A percentile compares a stretch with the other conserved stretches of the same genome.
Evolutionary conservation across 257 asterid species (phyloP).

Genomic region (Ocimum tenuiflorum): DNA sequence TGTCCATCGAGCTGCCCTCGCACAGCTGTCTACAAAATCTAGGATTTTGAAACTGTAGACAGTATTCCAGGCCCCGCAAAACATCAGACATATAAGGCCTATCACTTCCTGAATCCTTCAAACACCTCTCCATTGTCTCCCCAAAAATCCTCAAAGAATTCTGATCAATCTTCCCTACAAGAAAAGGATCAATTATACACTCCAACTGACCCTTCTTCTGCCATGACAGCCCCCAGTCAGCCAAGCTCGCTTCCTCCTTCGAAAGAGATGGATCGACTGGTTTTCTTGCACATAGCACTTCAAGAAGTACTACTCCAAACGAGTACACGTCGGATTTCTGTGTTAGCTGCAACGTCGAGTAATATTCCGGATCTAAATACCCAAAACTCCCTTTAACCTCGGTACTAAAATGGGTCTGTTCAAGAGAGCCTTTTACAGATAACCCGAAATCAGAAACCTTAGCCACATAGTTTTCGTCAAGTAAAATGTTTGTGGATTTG

Average conservation of each 20-base stretch:
- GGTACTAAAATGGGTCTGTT: constrained; percentile 46
- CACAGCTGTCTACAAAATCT: background rate
- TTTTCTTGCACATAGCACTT: constrained; percentile 45
- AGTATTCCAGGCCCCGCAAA: constrained; percentile 43
- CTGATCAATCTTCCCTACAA: constrained; percentile 31
- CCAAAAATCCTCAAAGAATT: constrained; percentile 29
- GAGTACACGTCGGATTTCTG: constrained; percentile 56
- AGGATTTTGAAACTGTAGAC: background rate
- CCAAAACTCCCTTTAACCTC: constrained; percentile 61
- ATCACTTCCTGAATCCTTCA: constrained; percentile 38
- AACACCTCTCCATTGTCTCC: constrained; percentile 46
- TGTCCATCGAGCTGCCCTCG: background rate
- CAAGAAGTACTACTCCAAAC: constrained; percentile 48
- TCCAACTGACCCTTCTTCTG: constrained; percentile 36
- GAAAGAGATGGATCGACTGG: constrained; percentile 34
- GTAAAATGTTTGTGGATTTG: constrained; percentile 50
- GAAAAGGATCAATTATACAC: constrained; percentile 28
- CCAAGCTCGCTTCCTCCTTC: constrained; percentile 36
- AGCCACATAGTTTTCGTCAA: constrained; percentile 37
- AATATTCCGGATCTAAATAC: constrained; percentile 51
- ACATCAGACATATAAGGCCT: constrained; percentile 51
- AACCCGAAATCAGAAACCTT: constrained; percentile 55
- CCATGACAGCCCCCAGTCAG: constrained; percentile 48
- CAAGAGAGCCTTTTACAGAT: constrained; percentile 40
- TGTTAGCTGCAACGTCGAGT: constrained; percentile 39